Base-by-base conservation (phyloP, 441 rosid genomes). In the Monsonia emarginata region DNA sequence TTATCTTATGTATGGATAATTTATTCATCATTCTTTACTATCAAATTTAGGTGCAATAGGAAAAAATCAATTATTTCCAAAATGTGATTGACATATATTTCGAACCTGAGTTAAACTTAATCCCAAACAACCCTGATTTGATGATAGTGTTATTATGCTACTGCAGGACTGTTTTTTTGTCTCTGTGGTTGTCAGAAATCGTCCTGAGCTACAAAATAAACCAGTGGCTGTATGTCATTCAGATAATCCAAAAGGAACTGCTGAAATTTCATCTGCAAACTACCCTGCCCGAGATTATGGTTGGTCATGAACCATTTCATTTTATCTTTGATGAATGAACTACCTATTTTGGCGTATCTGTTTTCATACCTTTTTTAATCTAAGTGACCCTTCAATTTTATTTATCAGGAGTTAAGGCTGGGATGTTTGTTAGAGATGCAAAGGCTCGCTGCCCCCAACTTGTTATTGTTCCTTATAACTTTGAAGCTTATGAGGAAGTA, bases 181-280 rank as follows among this genome's bases (percentile, higher is more conserved):
- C 69, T 81, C 96, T 5, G 98, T 93, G 70, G 90, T 89, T 70
- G 84, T 90, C 81, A 84, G 83, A 81, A 84, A 77, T 72, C 86
- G 68, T 75, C 85, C 85, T 2, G 87, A 85, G 50, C 73, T 93
- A 73, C 86, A 80, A 10, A 88, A 88, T 72, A 86, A 81, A 80
- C 96, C 96, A 54, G 95, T 93, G 66, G 98, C 96, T 58, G 84
- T 90, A 61, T 87, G 96, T 64, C 98, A 90, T 82, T 93, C 98
- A 9, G 91, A 86, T 77, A 93, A 84, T 75, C 86, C 89, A 16
- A 88, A 87, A 78, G 98, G 98, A 81, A 90, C 98, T 58, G 97
- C 98, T 57, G 97, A 93, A 83, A 90, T 93, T 64, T 93, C 97
- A 65, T 93, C 98, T 13, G 97, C 98, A 50, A 93, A 93, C 71